Conservation (phyloP, 1,139 yeast genomes). For the Yamadazyma jaroonii region DNA sequence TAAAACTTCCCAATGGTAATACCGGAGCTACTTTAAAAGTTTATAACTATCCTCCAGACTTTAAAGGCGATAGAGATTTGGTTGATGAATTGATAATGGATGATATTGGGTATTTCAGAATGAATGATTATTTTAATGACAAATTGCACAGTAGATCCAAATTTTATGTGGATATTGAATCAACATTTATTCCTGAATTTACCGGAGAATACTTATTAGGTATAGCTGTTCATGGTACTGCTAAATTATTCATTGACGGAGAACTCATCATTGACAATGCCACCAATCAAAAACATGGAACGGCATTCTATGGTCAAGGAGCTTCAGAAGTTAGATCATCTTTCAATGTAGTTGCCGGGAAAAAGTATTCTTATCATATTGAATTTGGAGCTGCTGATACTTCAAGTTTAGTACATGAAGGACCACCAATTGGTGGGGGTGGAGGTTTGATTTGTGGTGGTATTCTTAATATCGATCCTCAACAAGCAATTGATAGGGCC, state of each 20-base stretch:
- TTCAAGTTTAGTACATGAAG: slow-evolving; percentile 14
- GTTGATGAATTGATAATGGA: slow-evolving; percentile 32
- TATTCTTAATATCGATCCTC: slow-evolving; percentile 14
- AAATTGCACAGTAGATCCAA: slow-evolving; percentile 16
- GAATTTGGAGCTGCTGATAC: slow-evolving; percentile 52
- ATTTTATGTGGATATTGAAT: slow-evolving; percentile 32
- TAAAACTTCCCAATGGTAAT: slow-evolving; percentile 9
- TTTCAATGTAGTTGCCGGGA: slow-evolving; percentile 36
- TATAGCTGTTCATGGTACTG: slow-evolving; percentile 47
- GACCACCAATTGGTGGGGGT: slow-evolving; percentile 8
- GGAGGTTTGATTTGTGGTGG: slow-evolving; percentile 27
- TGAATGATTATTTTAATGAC: slow-evolving; percentile 41
- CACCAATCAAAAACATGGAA: slow-evolving; percentile 46
- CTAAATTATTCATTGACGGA: slow-evolving; percentile 45
- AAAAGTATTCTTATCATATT: slow-evolving; percentile 37
- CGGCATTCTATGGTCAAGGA: slow-evolving; percentile 42
- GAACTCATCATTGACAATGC: slow-evolving; percentile 52
- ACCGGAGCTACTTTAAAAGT: slow-evolving; percentile 10
- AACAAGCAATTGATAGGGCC: slow-evolving; percentile 18
- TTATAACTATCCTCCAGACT: slow-evolving; percentile 8
- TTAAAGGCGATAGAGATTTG: slow-evolving; percentile 7
- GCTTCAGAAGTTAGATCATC: slow-evolving; percentile 43
- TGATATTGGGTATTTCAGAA: slow-evolving; percentile 29
- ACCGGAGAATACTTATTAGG: slow-evolving; percentile 50
- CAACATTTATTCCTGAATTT: slow-evolving; percentile 41